Conservation (phyloP, 768 basidiomycete genomes). For the Calocybe gangraenosa region DNA sequence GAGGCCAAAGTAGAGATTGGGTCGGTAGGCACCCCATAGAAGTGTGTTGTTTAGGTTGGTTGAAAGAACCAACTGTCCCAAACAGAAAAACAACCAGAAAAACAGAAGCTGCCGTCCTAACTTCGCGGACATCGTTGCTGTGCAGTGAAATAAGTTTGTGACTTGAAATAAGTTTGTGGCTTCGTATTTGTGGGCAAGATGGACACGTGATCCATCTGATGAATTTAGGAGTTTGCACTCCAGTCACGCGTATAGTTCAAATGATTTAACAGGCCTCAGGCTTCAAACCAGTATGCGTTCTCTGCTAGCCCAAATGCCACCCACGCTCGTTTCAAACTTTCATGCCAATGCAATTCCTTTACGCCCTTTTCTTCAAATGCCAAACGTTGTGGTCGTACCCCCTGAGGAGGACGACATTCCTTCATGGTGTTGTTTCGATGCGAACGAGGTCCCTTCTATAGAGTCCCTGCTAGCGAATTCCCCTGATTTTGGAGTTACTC, state of each 20-base stretch:
- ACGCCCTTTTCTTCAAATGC: slow-evolving; percentile 26
- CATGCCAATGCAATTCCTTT: slow-evolving; percentile 3
- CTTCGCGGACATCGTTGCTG: too few species aligned
- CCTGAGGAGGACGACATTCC: slow-evolving; percentile 56
- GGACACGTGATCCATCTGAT: too few species aligned
- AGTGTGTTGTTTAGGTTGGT: slow-evolving; percentile 47
- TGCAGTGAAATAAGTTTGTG: too few species aligned
- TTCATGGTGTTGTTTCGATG: slow-evolving; percentile 56
- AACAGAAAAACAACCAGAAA: too few species aligned
- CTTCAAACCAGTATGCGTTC: background rate
- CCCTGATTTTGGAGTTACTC: slow-evolving; percentile 26
- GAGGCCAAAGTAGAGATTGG: slow-evolving; percentile 94
- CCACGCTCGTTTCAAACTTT: slow-evolving; percentile 11
- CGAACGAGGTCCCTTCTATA: slow-evolving; percentile 25
- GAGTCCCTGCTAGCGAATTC: slow-evolving; percentile 11
- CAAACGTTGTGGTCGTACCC: slow-evolving; percentile 52
- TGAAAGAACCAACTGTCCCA: slow-evolving; percentile 35
- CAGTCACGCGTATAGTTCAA: slow-evolving; percentile 18
- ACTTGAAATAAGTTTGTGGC: too few species aligned
- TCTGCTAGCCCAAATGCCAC: slow-evolving; percentile 9
- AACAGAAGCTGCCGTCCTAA: slow-evolving; percentile 34
- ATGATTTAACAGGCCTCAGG: background rate
- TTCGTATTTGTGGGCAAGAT: too few species aligned
- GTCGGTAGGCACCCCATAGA: slow-evolving; percentile 85
- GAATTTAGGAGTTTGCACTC: too few species aligned